Conservation (phyloP, 805 yeast genomes). For the Blastobotrys parvus region DNA sequence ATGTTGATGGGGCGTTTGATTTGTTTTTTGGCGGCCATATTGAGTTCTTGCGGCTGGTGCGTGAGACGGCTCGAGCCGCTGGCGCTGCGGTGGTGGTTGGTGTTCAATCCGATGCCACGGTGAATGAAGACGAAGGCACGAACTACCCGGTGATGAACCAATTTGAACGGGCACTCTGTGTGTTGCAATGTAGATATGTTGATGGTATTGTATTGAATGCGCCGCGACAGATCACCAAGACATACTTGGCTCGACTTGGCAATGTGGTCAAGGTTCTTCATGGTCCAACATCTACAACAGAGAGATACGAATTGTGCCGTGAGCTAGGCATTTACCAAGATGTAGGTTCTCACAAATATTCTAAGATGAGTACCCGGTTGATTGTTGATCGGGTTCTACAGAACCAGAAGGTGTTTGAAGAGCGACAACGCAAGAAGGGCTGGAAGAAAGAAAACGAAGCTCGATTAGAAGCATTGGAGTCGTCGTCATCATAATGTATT, state of each 20-base stretch:
- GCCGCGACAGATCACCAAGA: conserved; percentile 42
- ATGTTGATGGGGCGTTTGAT: conserved; percentile 83
- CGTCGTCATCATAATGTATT: conserved; percentile 24
- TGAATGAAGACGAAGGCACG: conserved; percentile 48
- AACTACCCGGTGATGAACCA: conserved; percentile 81
- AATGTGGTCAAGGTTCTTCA: conserved; percentile 38
- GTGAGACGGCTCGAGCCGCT: conserved; percentile 30
- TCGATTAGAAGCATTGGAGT: conserved; percentile 7
- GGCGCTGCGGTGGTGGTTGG: conserved; percentile 57
- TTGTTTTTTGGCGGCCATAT: conserved; percentile 92
- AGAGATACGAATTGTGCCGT: conserved; percentile 34
- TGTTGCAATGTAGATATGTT: conserved; percentile 77
- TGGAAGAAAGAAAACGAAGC: conserved; percentile 57
- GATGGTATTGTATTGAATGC: conserved; percentile 72
- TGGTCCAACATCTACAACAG: conserved; percentile 56
- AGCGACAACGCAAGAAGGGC: conserved; percentile 81
- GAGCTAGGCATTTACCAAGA: conserved; percentile 32
- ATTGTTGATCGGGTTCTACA: conserved; percentile 69
- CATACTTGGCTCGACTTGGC: conserved; percentile 34
- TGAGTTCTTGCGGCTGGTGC: conserved; percentile 50
- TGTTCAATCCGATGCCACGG: conserved; percentile 49
- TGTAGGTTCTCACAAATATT: conserved; percentile 49
- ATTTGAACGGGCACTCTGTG: conserved; percentile 78
- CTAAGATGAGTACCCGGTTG: conserved; percentile 55
- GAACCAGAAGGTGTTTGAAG: conserved; percentile 65